These are phyloP conservation scores for Aspergillaceae sp. DNA, from an alignment of 2,329 filamentous ascomycete species.

Conservation along the genomic window DNA sequence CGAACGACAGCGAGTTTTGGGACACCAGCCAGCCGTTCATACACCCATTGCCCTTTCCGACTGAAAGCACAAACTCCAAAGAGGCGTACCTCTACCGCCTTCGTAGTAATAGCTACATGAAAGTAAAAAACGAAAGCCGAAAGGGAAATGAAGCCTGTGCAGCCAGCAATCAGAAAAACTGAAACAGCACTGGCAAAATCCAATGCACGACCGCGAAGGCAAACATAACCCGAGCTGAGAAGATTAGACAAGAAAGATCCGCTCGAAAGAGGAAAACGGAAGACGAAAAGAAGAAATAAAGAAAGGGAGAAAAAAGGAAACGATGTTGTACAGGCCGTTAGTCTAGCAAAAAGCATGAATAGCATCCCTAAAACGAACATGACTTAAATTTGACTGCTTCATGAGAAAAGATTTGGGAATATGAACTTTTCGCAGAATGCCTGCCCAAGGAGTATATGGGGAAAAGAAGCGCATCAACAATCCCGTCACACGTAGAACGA, in stretches of 20 bases:
- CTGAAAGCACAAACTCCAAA: too few species aligned
- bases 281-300: conserved; percentile 8
- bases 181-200: background rate
- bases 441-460: conserved; percentile 34
- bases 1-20: too few species aligned
- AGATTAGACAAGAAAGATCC: conserved; percentile 1
- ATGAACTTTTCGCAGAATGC: conserved; percentile 39
- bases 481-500: conserved; percentile 31
- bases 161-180: background rate
- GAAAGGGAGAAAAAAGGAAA: conserved; percentile 5
- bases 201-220: background rate
- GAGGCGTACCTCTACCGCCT: too few species aligned
- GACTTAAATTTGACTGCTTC: conserved; percentile 32
- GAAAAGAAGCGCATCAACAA: conserved; percentile 27
- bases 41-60: too few species aligned
- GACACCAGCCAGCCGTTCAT: too few species aligned
- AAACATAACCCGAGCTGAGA: conserved; percentile 5
- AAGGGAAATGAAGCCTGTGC: conserved; percentile 3
- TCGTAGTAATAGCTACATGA: background rate
- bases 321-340: conserved; percentile 29
- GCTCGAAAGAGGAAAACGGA: conserved; percentile 14
- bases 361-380: conserved; percentile 27
- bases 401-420: conserved; percentile 22
- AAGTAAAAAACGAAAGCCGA: too few species aligned
- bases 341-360: conserved; percentile 25